These are phyloP conservation scores for Xerocomus brunneocitrinus DNA, from an alignment of 768 basidiomycete genomes.

Conservation along the genomic window DNA sequence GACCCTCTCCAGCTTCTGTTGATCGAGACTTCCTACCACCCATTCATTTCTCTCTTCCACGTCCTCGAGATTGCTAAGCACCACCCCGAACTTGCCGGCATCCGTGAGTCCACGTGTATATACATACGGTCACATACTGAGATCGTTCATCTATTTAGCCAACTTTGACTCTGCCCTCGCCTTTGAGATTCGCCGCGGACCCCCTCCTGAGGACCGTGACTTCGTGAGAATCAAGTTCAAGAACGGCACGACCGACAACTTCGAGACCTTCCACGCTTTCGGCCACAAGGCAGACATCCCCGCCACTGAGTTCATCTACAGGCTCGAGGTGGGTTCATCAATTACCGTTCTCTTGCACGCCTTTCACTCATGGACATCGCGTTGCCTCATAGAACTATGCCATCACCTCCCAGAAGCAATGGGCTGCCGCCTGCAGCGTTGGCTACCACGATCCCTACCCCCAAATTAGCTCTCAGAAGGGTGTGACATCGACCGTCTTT, in stretches of 20 bases:
- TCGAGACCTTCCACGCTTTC: constrained; percentile 68
- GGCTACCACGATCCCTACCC: constrained; percentile 29
- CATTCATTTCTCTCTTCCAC: constrained; percentile 86
- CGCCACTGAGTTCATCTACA: constrained; percentile 81
- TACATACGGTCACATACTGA: constrained; percentile 11
- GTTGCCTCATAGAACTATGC: constrained; percentile 36
- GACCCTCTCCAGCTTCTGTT: constrained; percentile 78
- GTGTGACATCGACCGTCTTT: constrained; percentile 30
- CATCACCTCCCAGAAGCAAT: constrained; percentile 41
- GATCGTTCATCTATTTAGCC: constrained; percentile 38
- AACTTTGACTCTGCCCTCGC: constrained; percentile 70
- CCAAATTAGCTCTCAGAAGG: constrained; percentile 30
- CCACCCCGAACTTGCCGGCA: constrained; percentile 54
- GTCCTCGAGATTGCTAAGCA: constrained; percentile 59
- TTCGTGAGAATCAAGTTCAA: constrained; percentile 83
- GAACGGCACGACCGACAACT: constrained; percentile 67
- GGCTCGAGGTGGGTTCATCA: constrained; percentile 53
- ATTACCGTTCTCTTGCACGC: background rate
- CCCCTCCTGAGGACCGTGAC: constrained; percentile 71
- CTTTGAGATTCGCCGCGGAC: constrained; percentile 74
- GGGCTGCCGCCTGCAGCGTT: constrained; percentile 39
- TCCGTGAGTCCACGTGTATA: constrained; percentile 48
- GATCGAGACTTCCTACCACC: constrained; percentile 81
- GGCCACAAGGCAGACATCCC: constrained; percentile 73
- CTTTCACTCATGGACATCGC: constrained; percentile 1